Conservation (phyloP, 1,284 basidiomycete species). For the Coniferiporia weirii region DNA sequence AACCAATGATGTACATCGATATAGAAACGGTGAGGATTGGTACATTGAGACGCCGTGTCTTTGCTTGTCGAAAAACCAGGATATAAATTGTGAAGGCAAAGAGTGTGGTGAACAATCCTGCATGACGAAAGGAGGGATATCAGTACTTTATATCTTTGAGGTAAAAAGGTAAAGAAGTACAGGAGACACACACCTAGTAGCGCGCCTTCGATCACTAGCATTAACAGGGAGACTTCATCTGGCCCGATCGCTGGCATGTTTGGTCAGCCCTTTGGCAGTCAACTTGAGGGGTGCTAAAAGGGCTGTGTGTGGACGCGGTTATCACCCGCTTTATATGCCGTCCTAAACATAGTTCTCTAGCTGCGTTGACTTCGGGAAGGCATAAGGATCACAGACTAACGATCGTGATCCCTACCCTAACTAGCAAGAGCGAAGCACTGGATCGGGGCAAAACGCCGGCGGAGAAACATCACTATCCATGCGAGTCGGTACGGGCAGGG, state of each 20-base stretch:
- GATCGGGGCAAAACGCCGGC: too few species aligned
- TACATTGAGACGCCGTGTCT: constrained; percentile 15
- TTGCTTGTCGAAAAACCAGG: constrained; percentile 13
- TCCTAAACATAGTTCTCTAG: too few species aligned
- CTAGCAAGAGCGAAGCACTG: too few species aligned
- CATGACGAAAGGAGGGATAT: background rate
- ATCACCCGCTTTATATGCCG: too few species aligned
- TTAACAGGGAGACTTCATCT: background rate
- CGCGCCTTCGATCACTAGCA: background rate
- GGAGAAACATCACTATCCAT: too few species aligned
- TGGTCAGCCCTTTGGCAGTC: too few species aligned
- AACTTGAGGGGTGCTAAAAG: too few species aligned
- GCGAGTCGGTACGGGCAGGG: too few species aligned
- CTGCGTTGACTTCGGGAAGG: too few species aligned
- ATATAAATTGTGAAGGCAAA: constrained; percentile 17
- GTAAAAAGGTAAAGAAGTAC: background rate
- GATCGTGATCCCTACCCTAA: too few species aligned
- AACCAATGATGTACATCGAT: constrained; percentile 16
- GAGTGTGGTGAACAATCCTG: constrained; percentile 14
- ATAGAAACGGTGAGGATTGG: constrained; percentile 13
- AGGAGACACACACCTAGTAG: background rate
- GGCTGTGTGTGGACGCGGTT: too few species aligned
- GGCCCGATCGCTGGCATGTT: background rate
- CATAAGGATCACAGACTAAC: too few species aligned
- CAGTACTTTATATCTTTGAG: background rate